Evolutionary conservation across 2,329 filamentous ascomycete species (phyloP).

Genomic region (Pseudopithomyces chartarum): DNA sequence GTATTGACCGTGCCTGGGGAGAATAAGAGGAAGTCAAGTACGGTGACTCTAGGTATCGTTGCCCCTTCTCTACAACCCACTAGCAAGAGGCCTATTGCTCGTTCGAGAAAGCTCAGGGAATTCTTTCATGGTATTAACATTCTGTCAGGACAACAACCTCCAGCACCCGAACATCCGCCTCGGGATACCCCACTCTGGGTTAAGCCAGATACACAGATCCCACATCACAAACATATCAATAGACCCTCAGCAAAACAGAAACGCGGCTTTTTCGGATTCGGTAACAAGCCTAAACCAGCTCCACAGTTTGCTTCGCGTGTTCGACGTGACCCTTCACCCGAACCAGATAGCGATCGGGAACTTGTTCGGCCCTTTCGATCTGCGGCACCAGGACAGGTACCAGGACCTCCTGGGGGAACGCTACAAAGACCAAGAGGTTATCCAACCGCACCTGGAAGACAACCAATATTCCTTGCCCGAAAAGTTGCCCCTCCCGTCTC

Average conservation of each 20-base stretch:
- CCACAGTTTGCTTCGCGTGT: slow-evolving; percentile 3
- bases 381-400: slow-evolving; percentile 25
- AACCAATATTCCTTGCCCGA: slow-evolving; percentile 4
- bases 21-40: slow-evolving; percentile 16
- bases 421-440: slow-evolving; percentile 32
- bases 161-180: slow-evolving; percentile 28
- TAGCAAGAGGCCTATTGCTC: slow-evolving; percentile 2
- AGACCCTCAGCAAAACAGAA: slow-evolving; percentile 8
- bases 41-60: slow-evolving; percentile 20
- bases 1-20: slow-evolving; percentile 7
- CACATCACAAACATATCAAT: slow-evolving; percentile 12
- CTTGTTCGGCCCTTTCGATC: slow-evolving; percentile 22
- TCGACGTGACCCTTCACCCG: slow-evolving; percentile 5
- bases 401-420: slow-evolving; percentile 32
- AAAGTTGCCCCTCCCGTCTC: slow-evolving; percentile 6
- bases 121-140: slow-evolving; percentile 3
- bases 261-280: slow-evolving; percentile 15
- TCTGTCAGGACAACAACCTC: slow-evolving; percentile 27
- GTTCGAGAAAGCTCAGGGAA: slow-evolving; percentile 12
- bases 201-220: slow-evolving; percentile 21
- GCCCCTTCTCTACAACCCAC: slow-evolving; percentile 14
- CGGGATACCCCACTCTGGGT: slow-evolving; percentile 30
- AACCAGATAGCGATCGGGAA: slow-evolving; percentile 10
- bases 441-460: slow-evolving; percentile 14
- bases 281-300: slow-evolving; percentile 16